These are phyloP conservation scores for Sporopachydermia cereana DNA, from an alignment of 1,139 yeast species.

Conservation along the genomic window DNA sequence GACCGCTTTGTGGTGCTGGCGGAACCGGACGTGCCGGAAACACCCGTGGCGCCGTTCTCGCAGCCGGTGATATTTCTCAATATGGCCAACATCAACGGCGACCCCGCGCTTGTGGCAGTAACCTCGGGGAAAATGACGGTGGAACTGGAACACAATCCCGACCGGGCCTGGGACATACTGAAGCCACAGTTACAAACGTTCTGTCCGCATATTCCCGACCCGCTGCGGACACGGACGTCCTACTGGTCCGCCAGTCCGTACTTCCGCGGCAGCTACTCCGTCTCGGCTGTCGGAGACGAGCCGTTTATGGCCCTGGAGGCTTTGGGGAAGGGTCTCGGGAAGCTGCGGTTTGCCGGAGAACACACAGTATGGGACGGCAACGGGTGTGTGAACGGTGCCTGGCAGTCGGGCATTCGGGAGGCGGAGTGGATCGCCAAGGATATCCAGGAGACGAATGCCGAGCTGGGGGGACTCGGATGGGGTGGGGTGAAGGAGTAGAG, in stretches of 20 bases:
- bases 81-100: constrained; percentile 24
- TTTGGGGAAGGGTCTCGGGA: constrained; percentile 43
- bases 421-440: constrained; percentile 29
- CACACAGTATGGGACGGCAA: constrained; percentile 67
- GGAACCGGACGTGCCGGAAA: constrained; percentile 18
- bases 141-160: constrained; percentile 30
- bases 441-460: constrained; percentile 3
- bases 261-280: constrained; percentile 66
- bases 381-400: constrained; percentile 80
- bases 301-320: constrained; percentile 46
- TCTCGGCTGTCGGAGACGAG: constrained; percentile 55
- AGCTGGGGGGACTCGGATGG: constrained; percentile 4
- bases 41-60: constrained; percentile 29
- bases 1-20: constrained; percentile 45
- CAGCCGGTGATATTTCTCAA: constrained; percentile 43
- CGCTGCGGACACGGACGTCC: constrained; percentile 42
- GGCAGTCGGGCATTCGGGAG: constrained; percentile 60
- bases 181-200: constrained; percentile 29
- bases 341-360: constrained; percentile 74
- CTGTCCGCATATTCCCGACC: constrained; percentile 26
- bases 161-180: constrained; percentile 31
- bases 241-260: constrained; percentile 64
- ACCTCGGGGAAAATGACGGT: constrained; percentile 65
- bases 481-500: not conserved
- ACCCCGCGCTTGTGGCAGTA: constrained; percentile 44